Evolutionary conservation across 148 eudicot genomes (phyloP).

Genomic region (Fagopyrum esculentum): DNA sequence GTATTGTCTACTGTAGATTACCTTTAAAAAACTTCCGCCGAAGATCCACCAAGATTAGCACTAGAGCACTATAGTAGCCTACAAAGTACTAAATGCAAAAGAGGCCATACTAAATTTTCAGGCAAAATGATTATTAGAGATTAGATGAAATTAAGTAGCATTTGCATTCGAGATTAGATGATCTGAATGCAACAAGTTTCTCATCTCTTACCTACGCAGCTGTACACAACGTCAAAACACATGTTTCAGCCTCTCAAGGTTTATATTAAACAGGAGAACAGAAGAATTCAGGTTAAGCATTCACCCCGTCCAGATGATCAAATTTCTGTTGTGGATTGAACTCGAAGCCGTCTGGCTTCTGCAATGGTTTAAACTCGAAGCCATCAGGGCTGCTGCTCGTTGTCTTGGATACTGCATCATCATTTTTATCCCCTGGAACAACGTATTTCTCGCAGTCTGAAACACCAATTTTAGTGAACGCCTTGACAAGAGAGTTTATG

Average conservation of each 20-base stretch:
- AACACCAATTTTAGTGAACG: conserved; percentile 36
- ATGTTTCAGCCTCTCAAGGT: background rate
- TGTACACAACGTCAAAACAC: conserved; percentile 1
- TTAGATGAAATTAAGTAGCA: background rate
- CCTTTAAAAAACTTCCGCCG: too few species aligned
- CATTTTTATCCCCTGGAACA: conserved; percentile 6
- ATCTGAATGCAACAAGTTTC: background rate
- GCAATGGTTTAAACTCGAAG: too few species aligned
- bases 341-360: background rate
- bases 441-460: conserved; percentile 25
- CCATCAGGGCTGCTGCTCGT: background rate
- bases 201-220: conserved; percentile 2
- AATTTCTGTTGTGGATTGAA: background rate
- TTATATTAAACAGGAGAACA: background rate
- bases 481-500: conserved; percentile 27
- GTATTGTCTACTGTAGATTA: too few species aligned
- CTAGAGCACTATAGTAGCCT: too few species aligned
- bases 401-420: background rate
- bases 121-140: background rate
- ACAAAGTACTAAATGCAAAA: background rate
- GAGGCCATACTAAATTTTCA: background rate
- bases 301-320: background rate
- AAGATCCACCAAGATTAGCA: too few species aligned
- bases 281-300: background rate
- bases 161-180: background rate